Evolutionary conservation across 2,329 filamentous ascomycete genomes (phyloP), one percentile per base, ranked within the genome.

Genomic region (Malbranchea zuffiana): DNA sequence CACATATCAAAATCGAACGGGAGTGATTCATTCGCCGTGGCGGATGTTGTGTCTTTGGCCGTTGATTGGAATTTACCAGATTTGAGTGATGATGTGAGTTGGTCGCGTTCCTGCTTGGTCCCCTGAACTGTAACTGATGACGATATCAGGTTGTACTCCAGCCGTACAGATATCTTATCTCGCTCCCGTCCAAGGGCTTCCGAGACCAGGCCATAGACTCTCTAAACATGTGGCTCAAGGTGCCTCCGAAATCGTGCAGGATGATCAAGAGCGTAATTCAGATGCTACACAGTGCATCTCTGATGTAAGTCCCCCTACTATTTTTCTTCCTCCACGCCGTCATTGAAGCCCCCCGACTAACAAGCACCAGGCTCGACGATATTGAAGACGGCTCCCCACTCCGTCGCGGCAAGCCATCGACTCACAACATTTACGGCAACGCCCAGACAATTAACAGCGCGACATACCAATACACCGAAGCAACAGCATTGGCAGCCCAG

Each of bases 371-470:
- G 24, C 59, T 69, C 47, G 67, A 71, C 45, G 67, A 71, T 42
- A 61, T 71, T 16, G 59, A 71, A 50, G 67, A 71, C 45, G 54
- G 54, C 40, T 69, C 66, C 1, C 16, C 15, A 27, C 55, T 69
- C 25, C 63, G 67, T 8, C 57, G 67, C 26, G 67, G 67, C 4
- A 52, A 61, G 4, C 66, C 68, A 1, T 62, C 66, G 3, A 63
- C 67, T 0, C 67, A 71, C 50, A 60, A 55, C 36, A 63, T 71
- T 32, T 71, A 67, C 47, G 68, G 68, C 31, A 59, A 54, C 4
- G 60, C 66, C 8, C 68, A 69, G 43, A 68, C 67, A 2, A 70
- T 71, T 50, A 71, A 71, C 51, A 64, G 61, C 7, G 66, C 66
- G 25, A 70, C 67, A 44, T 67, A 66, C 39, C 57, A 63, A 13